Percentiles rank a stretch among this genome's conserved stretches.
Evolutionary conservation across 1,284 basidiomycete genomes (phyloP).

Genomic region (Athelia sp.): DNA sequence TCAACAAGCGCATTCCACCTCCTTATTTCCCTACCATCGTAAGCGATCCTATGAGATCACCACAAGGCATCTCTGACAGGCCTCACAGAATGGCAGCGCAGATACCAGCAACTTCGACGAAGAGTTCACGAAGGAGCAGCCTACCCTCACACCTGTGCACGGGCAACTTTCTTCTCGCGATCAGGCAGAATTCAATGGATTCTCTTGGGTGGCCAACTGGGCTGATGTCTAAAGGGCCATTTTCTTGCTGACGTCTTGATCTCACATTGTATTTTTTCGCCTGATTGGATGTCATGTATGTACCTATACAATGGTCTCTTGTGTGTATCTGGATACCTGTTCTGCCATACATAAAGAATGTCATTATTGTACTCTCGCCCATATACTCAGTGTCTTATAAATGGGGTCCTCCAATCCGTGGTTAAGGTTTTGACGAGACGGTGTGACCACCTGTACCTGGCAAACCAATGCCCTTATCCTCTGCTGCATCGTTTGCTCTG

Average conservation of each 20-base stretch:
- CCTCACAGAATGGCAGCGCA: conserved; percentile 64
- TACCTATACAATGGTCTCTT: background rate
- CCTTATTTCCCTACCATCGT: conserved; percentile 97
- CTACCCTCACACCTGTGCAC: conserved; percentile 96
- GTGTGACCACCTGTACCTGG: conserved; percentile 70
- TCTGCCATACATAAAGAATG: conserved; percentile 27
- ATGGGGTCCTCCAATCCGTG: no score
- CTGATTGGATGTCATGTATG: conserved; percentile 25
- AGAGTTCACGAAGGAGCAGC: conserved; percentile 96
- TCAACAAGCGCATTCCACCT: conserved; percentile 94
- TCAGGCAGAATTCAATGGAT: conserved; percentile 94
- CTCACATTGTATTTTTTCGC: conserved; percentile 29
- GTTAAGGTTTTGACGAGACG: conserved; percentile 1
- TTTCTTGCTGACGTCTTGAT: conserved; percentile 16
- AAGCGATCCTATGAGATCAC: conserved; percentile 25
- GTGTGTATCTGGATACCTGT: conserved; percentile 43
- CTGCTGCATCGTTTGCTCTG: conserved; percentile 26
- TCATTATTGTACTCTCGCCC: conserved; percentile 17
- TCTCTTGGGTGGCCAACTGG: conserved; percentile 73
- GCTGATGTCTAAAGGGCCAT: conserved; percentile 52
- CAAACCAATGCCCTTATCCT: conserved; percentile 30
- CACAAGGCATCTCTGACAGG: conserved; percentile 11
- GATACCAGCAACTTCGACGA: conserved; percentile 92
- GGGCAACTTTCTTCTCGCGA: conserved; percentile 90
- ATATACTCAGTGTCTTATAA: conserved; percentile 9